Conservation (phyloP, 1,284 basidiomycete species). For the Cystobasidium pallidum region DNA sequence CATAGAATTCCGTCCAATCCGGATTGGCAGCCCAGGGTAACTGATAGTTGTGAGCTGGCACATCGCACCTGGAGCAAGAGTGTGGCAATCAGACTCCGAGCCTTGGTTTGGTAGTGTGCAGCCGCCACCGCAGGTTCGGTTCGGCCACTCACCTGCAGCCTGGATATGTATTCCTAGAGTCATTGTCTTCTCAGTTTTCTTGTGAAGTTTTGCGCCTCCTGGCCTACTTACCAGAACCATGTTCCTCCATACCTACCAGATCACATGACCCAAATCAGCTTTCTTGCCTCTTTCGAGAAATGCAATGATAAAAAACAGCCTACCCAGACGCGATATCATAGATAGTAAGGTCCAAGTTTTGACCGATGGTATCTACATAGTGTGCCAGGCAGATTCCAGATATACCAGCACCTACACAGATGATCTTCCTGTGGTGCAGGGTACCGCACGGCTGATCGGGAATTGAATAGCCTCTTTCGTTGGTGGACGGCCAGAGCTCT, state of each 20-base stretch:
- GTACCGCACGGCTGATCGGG: conserved; percentile 48
- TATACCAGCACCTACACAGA: conserved; percentile 48
- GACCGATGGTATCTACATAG: conserved; percentile 35
- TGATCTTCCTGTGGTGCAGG: conserved; percentile 46
- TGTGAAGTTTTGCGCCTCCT: not conserved
- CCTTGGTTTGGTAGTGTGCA: not conserved
- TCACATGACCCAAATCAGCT: conserved; percentile 12
- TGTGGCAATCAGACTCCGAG: not conserved
- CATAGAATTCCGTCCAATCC: conserved; percentile 26
- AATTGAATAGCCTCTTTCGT: conserved; percentile 48
- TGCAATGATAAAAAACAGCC: not conserved
- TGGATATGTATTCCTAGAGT: conserved; percentile 50
- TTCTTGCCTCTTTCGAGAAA: not conserved
- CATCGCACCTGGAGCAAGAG: conserved; percentile 46
- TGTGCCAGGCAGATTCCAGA: conserved; percentile 47
- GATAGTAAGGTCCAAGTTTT: conserved; percentile 45
- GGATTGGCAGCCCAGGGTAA: conserved; percentile 27
- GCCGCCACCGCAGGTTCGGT: not conserved
- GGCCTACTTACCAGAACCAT: conserved; percentile 48
- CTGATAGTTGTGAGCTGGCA: conserved; percentile 50
- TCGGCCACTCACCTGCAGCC: conserved; percentile 48
- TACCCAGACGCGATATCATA: conserved; percentile 48
- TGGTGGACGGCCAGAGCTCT: conserved; percentile 31
- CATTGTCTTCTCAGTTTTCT: too few relatives aligned
- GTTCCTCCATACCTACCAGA: conserved; percentile 45